These are phyloP conservation scores for Linum usitatissimum DNA, from an alignment of 345 rosid species.

Conservation along the genomic window DNA sequence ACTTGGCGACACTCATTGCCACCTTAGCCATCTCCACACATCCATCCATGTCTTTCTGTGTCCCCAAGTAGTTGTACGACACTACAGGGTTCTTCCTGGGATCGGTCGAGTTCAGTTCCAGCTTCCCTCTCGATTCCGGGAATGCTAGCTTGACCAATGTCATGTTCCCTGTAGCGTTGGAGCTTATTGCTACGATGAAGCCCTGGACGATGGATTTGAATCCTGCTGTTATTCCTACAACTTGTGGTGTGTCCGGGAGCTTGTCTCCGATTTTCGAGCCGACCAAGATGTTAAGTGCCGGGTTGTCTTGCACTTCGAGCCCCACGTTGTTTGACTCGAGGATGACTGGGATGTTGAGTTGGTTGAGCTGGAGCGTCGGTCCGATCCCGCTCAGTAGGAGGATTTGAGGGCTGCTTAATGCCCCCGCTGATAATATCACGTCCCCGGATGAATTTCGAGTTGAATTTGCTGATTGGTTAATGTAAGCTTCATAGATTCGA, in stretches of 20 bases:
- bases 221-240: constrained; percentile 42
- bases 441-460: constrained; percentile 24
- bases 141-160: constrained; percentile 56
- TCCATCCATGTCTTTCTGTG: constrained; percentile 39
- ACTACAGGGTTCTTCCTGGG: constrained; percentile 62
- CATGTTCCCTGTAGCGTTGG: constrained; percentile 42
- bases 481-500: constrained; percentile 40
- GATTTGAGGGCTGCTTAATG: constrained; percentile 68
- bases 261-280: constrained; percentile 31
- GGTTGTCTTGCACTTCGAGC: constrained; percentile 51
- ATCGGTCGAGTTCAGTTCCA: constrained; percentile 36
- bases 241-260: constrained; percentile 59
- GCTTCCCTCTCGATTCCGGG: constrained; percentile 60
- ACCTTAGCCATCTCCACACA: constrained; percentile 48
- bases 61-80: constrained; percentile 50
- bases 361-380: constrained; percentile 35
- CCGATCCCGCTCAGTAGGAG: constrained; percentile 64
- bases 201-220: constrained; percentile 48
- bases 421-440: constrained; percentile 62
- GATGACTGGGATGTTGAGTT: constrained; percentile 32
- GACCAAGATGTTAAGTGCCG: constrained; percentile 34
- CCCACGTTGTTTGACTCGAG: constrained; percentile 39
- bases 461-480: constrained; percentile 26
- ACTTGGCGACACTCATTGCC: constrained; percentile 43
- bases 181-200: constrained; percentile 34